Evolutionary conservation across 768 basidiomycete species (phyloP), one percentile per base, ranked within the genome.

Genomic region (Serpula lacrymans): DNA sequence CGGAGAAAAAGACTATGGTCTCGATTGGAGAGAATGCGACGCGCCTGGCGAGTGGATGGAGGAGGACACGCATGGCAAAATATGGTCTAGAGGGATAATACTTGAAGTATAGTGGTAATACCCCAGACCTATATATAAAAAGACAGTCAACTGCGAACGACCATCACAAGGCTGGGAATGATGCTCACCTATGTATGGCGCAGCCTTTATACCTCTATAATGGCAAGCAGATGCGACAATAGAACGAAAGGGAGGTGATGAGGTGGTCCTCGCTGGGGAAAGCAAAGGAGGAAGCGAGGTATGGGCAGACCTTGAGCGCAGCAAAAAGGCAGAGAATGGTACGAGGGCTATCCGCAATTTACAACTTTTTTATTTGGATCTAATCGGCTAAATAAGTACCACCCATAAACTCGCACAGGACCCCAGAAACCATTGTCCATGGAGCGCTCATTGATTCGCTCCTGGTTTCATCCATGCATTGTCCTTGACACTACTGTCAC

Each of bases 1-100:
- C 80, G 61, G 83, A 89, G 70, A 90, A 86, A 60, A 82, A 79
- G 42, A 96, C 92, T 48, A 96, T 91, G 6, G 87, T 86, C 57
- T 97, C 94, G 48, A 90, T 88, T 35, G 88, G 88, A 4, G 72
- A 81, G 59, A 80, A 80, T 12, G 83, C 84, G 1, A 85, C 81
- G 47, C 84, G 82, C 11, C 74, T 74, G 4, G 84, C 84, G 49
- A 89, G 69, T 2, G 84, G 82, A 30, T 82, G 69, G 27, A 85
- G 67, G 21, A 85, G 50, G 9, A 79, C 74, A 42, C 82, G 73
- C 77, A 87, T 76, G 41, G 41, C 53, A 46, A 38, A 20, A 22
- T 25, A 14, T 28, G 12, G 36, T 33, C 31, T 14, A 33, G n/a
- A 33, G 31, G 28, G 20, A 9, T 7, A 27, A 34, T n/a, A n/a